Percentiles rank a stretch among this genome's conserved stretches.
These are phyloP conservation scores for Annulohypoxylon maeteangense DNA, from an alignment of 495 filamentous ascomycete species.

Conservation along the genomic window DNA sequence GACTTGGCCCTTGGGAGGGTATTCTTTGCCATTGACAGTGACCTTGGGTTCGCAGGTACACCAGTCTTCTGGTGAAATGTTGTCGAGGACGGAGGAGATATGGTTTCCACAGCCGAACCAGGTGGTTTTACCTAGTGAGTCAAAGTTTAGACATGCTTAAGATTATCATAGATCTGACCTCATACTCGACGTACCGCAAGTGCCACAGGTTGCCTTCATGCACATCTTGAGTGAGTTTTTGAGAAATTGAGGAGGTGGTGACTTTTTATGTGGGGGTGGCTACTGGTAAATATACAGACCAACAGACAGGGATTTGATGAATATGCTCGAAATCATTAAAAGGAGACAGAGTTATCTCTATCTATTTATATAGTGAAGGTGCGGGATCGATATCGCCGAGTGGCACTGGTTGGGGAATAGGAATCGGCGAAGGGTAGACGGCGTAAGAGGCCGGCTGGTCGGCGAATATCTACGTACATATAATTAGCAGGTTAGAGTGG, in stretches of 20 bases:
- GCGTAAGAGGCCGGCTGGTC: conserved; percentile 18
- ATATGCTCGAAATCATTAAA: not conserved
- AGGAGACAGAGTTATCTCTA: not conserved
- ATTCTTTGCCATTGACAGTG: conserved; percentile 67
- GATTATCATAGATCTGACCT: not conserved
- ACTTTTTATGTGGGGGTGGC: not conserved
- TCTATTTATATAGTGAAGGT: conserved; percentile 6
- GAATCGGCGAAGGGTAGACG: conserved; percentile 28
- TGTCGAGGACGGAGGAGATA: conserved; percentile 73
- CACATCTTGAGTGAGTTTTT: conserved; percentile 44
- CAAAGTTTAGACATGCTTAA: not conserved
- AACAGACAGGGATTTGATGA: not conserved
- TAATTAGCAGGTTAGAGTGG: not conserved
- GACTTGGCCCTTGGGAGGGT: conserved; percentile 65
- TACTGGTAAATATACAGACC: not conserved
- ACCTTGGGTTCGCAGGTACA: conserved; percentile 73
- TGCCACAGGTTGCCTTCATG: conserved; percentile 43
- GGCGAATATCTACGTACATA: conserved; percentile 15
- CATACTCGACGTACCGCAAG: conserved; percentile 42
- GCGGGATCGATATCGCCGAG: conserved; percentile 14
- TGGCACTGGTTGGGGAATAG: conserved; percentile 20
- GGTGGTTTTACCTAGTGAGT: conserved; percentile 66
- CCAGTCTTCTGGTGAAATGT: conserved; percentile 66
- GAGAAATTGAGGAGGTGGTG: conserved; percentile 6
- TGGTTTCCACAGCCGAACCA: conserved; percentile 80